Base-by-base conservation (phyloP, 345 rosid species). In the Aethionema arabicum region DNA sequence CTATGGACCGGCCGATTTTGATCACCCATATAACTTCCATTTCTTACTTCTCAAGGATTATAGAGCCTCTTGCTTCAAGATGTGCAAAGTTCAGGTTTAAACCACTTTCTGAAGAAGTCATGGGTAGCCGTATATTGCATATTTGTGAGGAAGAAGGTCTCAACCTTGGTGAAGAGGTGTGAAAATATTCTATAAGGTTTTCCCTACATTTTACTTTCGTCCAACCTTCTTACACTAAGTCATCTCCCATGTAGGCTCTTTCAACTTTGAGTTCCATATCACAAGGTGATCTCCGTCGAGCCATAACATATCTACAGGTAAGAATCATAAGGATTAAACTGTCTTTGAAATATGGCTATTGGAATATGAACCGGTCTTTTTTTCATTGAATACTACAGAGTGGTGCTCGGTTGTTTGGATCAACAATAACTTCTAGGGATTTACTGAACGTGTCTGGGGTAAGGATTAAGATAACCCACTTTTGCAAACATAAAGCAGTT, bases 81-180 rank as follows among this genome's bases (percentile, higher is more conserved):
- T 93, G 97, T 82, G 99, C 97, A 4, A 93, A 93, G 84, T 90
- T 93, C 82, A 84, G 97, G 77, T 93, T 93, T 73, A 93, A 87
- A 83, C 95, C 97, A 59, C 96, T 93, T 74, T 75, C 95, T 37
- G 95, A 87, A 78, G 99, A 90, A 77, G 79, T 90, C 67, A 84
- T 87, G 96, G 68, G 78, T 73, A 80, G 76, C 68, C 96, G 91
- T 72, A 67, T 93, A 73, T 62, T 79, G 73, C 84, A 87, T 67
- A 90, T 93, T 56, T 93, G 96, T 78, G 76, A 78, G 5, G 95
- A 84, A 81, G 99, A 93, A 79, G 90, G 89, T 50, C 80, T 93
- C 36, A 66, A 37, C 62, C 76, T 93, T 61, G 92, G 82, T 59
- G 77, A 76, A 56, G 92, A 87, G 92, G 99, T 87, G 8, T 61